Evolutionary conservation across 306 rosid genomes (phyloP).

Genomic region (Vigna angularis): DNA sequence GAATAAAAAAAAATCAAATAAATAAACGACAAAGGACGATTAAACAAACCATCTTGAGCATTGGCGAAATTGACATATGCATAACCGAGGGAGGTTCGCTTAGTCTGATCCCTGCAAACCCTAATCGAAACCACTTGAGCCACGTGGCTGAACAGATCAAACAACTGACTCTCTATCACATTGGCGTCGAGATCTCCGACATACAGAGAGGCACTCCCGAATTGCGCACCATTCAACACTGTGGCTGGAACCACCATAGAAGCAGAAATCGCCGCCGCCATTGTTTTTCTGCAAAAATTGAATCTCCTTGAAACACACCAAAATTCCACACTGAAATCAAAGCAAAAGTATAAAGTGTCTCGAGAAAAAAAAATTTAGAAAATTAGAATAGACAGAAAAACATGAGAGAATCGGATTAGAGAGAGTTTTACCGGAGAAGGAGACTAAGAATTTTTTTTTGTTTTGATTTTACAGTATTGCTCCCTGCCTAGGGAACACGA

Average conservation of each 20-base stretch:
- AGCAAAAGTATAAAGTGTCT: neutral
- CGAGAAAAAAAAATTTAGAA: neutral
- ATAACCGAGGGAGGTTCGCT: conserved; percentile 80
- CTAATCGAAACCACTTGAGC: conserved; percentile 66
- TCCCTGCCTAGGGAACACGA: neutral
- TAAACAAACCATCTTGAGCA: conserved; percentile 68
- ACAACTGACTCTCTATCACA: conserved; percentile 75
- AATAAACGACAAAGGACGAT: neutral
- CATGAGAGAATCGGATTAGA: neutral
- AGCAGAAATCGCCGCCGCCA: neutral
- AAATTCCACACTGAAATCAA: neutral
- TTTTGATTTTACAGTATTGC: neutral
- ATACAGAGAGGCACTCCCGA: conserved; percentile 65
- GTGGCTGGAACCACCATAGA: neutral
- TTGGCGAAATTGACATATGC: conserved; percentile 74
- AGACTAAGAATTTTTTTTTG: neutral
- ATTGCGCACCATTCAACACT: conserved; percentile 35
- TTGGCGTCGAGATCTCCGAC: conserved; percentile 78
- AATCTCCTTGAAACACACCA: neutral
- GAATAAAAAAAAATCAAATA: neutral
- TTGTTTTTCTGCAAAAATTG: neutral
- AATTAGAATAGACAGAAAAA: neutral
- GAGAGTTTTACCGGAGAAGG: neutral
- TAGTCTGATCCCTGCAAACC: conserved; percentile 83
- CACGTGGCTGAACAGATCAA: conserved; percentile 66